Percentiles rank a stretch among this genome's conserved stretches.
Conservation (phyloP, 2,329 filamentous ascomycete genomes). For the Neodidymelliopsis sp. region DNA sequence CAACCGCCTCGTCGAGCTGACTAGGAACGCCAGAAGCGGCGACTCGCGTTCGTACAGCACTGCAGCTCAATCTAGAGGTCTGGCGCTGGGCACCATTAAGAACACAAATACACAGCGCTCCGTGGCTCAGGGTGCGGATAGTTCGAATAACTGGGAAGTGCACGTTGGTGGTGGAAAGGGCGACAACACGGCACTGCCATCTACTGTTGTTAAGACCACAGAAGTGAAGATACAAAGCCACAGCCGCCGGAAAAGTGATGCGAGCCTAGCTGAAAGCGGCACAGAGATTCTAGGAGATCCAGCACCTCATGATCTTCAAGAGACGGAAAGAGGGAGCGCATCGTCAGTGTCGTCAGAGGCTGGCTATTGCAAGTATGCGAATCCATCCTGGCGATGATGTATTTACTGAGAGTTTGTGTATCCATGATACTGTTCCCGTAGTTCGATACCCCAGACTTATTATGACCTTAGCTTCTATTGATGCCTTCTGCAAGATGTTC, state of each 20-base stretch:
- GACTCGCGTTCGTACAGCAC: slow-evolving; percentile 22
- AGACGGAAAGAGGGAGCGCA: slow-evolving; percentile 18
- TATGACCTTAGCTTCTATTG: no score
- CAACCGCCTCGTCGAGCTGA: slow-evolving; percentile 39
- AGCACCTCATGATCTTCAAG: slow-evolving; percentile 9
- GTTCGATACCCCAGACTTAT: no score
- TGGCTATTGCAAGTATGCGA: slow-evolving; percentile 20
- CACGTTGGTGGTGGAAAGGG: slow-evolving; percentile 22
- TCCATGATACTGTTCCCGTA: no score
- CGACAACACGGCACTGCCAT: slow-evolving; percentile 13
- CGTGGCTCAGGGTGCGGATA: slow-evolving; percentile 15
- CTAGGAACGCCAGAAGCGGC: slow-evolving; percentile 19
- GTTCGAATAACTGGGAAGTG: slow-evolving; percentile 22
- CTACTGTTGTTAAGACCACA: slow-evolving; percentile 28
- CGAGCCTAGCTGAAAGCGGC: slow-evolving; percentile 25
- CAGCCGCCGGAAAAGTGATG: slow-evolving; percentile 19
- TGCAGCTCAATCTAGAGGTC: slow-evolving; percentile 7
- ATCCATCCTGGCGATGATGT: slow-evolving; percentile 13
- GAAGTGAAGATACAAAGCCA: slow-evolving; percentile 32
- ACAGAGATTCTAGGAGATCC: slow-evolving; percentile 22
- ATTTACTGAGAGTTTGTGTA: no score
- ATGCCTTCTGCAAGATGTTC: no score
- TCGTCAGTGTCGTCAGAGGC: slow-evolving; percentile 25
- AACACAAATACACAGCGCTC: slow-evolving; percentile 17
- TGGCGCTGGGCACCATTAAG: slow-evolving; percentile 24